Evolutionary conservation across 495 filamentous ascomycete species (phyloP).

Genomic region (Lentithecium fluviatile): DNA sequence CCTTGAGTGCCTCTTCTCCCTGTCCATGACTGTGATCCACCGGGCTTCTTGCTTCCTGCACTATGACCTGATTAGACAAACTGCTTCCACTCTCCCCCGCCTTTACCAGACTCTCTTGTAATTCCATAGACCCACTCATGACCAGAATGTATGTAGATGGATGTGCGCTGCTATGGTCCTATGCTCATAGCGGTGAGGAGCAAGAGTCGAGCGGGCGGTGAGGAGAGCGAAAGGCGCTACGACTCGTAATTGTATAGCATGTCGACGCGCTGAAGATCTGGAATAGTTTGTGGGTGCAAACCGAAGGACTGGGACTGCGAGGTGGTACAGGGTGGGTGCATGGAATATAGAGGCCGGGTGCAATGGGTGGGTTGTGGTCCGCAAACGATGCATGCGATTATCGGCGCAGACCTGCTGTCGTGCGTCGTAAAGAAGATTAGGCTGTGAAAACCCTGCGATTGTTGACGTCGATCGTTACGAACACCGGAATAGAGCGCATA

Average conservation of each 20-base stretch:
- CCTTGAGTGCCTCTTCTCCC: constrained; percentile 40
- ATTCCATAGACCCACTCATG: constrained; percentile 10
- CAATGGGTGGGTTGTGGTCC: neutral
- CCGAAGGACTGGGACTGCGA: neutral
- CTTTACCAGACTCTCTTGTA: constrained; percentile 6
- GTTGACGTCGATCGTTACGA: neutral
- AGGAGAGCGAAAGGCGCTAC: constrained; percentile 2
- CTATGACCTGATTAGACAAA: constrained; percentile 1
- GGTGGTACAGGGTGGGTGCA: neutral
- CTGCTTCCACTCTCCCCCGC: constrained; percentile 21
- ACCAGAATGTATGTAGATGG: neutral
- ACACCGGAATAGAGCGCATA: neutral
- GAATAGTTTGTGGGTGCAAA: no score
- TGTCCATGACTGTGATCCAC: constrained; percentile 14
- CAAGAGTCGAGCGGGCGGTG: neutral
- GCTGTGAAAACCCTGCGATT: neutral
- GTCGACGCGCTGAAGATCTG: neutral
- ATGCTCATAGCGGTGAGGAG: neutral
- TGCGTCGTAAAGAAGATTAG: neutral
- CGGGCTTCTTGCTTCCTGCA: neutral
- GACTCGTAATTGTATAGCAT: neutral
- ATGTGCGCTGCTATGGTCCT: neutral
- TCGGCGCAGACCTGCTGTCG: no score
- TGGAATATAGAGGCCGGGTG: neutral
- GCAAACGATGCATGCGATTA: neutral